A percentile compares a stretch with the other conserved stretches of the same genome.
Conservation (phyloP, 2,329 filamentous ascomycete genomes). For the Hypocrella siamensis region DNA sequence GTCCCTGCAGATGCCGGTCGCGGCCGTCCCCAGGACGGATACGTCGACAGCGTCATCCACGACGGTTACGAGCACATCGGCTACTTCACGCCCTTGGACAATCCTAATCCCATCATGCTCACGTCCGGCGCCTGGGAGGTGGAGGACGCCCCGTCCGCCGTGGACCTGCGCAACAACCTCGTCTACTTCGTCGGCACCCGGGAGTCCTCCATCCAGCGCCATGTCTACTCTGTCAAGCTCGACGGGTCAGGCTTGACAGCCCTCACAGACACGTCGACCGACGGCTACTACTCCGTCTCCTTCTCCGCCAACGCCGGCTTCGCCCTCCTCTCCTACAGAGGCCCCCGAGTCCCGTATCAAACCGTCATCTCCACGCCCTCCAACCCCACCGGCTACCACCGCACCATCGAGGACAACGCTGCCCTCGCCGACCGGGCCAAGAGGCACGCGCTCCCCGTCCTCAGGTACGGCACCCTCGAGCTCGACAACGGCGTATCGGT, state of each 20-base stretch:
- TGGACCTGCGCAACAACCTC: conserved; percentile 71
- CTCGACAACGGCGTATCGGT: conserved; percentile 58
- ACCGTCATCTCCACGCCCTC: conserved; percentile 74
- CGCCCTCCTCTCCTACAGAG: conserved; percentile 68
- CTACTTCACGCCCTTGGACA: conserved; percentile 83
- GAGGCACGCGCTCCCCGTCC: conserved; percentile 65
- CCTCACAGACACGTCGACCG: conserved; percentile 55
- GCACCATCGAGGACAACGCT: conserved; percentile 65
- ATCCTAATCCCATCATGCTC: conserved; percentile 64
- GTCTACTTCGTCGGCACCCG: conserved; percentile 87
- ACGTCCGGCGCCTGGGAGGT: conserved; percentile 91
- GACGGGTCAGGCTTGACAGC: conserved; percentile 59
- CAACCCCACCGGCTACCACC: conserved; percentile 46
- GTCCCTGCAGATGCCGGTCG: conserved; percentile 70
- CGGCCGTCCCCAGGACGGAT: conserved; percentile 69
- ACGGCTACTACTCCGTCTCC: conserved; percentile 67
- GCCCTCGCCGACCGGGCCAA: conserved; percentile 52
- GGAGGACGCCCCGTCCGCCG: conserved; percentile 63
- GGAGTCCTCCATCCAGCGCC: conserved; percentile 75
- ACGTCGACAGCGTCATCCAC: conserved; percentile 80
- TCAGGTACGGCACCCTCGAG: conserved; percentile 72
- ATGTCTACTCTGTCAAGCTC: conserved; percentile 79
- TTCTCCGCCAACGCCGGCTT: conserved; percentile 77
- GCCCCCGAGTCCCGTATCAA: conserved; percentile 80
- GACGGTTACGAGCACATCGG: conserved; percentile 81